Base-by-base conservation (phyloP, 306 rosid species). In the Fragaria nilgerrensis region DNA sequence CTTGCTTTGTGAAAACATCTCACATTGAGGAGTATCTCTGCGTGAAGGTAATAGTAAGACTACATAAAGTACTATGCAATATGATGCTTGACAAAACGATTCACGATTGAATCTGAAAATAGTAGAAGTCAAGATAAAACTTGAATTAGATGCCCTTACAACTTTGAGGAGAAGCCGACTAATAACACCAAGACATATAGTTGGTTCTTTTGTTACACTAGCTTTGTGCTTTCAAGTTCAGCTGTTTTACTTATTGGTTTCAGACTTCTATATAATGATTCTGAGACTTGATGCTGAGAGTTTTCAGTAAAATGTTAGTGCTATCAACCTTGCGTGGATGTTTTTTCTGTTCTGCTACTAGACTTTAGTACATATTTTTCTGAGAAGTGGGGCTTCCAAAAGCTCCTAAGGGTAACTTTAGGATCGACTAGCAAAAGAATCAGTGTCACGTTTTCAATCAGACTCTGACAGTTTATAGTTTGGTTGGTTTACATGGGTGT, bases 1-100 rank as follows among this genome's bases (percentile, higher is more conserved):
- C 99, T 64, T 96, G 99, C 90, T 96, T 96, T 80, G 99, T 92
- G 77, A 96, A 92, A 85, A 92, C 99, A 82, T 87, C 99, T 72
- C 97, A 86, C 85, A 85, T 96, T 80, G 98, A 96, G 81, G 99
- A 92, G 81, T 92, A 92, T 88, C 91, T 96, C 9, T 89, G 97
- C 39, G 98, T 96, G 76, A 93, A 96, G 99, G 99, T 92, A 84
- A 19, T 44, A 62, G 55, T 69, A 39, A 32, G 49, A 71, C 22
- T 77, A 25, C 37, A 52, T 74, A 36, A 8, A 47, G 47, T 16
- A 50, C 70, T 64, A 64, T 52, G 41, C 53, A 48, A 50, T 68
- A 4, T 34, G 6, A 12, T 61, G 44, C 48, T 5, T 43, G 58
- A 22, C 37, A 29, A 48, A 14, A 12, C 25, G 22, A 55, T 32